Evolutionary conservation across 768 basidiomycete genomes (phyloP).

Genomic region (Hortiboletus flavorubellus): DNA sequence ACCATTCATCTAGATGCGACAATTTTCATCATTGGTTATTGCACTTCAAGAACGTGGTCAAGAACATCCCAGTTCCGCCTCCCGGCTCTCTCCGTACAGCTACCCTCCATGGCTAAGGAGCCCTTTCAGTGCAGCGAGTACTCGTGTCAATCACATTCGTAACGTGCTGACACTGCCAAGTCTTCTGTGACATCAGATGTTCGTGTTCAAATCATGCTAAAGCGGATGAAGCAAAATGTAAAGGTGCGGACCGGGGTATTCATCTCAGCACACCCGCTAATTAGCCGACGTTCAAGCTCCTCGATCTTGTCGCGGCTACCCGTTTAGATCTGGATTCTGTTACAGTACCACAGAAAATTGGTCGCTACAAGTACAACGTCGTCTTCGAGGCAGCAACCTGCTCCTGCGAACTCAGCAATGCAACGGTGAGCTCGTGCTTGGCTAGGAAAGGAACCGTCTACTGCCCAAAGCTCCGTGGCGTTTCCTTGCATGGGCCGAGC

Average conservation of each 20-base stretch:
- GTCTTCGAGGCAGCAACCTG: conserved; percentile 41
- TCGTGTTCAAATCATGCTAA: conserved; percentile 8
- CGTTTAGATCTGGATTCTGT: conserved; percentile 46
- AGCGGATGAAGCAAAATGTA: conserved; percentile 16
- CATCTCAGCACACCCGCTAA: not conserved
- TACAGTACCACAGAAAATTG: conserved; percentile 39
- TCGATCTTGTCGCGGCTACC: conserved; percentile 37
- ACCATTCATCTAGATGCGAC: conserved; percentile 46
- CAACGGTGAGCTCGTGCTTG: conserved; percentile 40
- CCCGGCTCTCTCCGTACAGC: conserved; percentile 1
- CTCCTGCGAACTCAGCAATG: conserved; percentile 46
- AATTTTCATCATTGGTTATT: conserved; percentile 23
- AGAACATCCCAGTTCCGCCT: conserved; percentile 1
- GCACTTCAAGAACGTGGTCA: conserved; percentile 5
- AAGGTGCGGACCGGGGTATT: conserved; percentile 13
- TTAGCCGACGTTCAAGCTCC: conserved; percentile 10
- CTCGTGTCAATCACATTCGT: not conserved
- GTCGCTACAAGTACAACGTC: conserved; percentile 39
- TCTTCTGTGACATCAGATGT: conserved; percentile 16
- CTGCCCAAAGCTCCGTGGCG: conserved; percentile 38
- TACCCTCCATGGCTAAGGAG: conserved; percentile 28
- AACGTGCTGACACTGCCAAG: conserved; percentile 13
- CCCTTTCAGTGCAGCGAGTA: conserved; percentile 26
- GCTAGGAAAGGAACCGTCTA: conserved; percentile 50
- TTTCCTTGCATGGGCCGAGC: conserved; percentile 45